Evolutionary conservation across 2,329 filamentous ascomycete species (phyloP), one percentile per base, ranked within the genome.

Genomic region (Aspergillus puulaauensis): DNA sequence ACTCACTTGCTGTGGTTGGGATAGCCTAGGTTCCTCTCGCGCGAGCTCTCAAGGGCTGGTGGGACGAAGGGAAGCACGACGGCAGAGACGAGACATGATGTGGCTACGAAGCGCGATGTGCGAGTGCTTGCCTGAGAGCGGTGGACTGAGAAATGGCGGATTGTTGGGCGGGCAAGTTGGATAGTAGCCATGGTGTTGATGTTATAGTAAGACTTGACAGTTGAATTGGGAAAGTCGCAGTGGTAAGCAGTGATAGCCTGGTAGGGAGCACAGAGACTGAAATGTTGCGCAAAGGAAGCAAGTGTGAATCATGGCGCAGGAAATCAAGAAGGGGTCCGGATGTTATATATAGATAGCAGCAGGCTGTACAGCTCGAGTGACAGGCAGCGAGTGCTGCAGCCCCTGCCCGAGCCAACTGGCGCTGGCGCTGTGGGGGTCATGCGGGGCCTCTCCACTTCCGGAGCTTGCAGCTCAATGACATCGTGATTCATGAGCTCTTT

Each of bases 51-150:
- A 11, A 80, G 67, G 4, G 78, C 78, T 6, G 78, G 77, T 27
- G 78, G 78, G 3, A 79, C 72, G 60, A 79, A 80, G 5, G 78
- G 77, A 5, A 79, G 65, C 17, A 78, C 70, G 19, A 79, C 76
- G 2, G 73, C 75, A 1, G 76, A 75, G 41, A 74, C 66, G 14
- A 80, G 69, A 59, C 76, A 77, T 14, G 75, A 75, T 52, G 69
- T 70, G 46, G 76, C 71, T 31, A 79, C 62, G 44, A 76, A 73
- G 37, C 75, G 75, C 43, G 75, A 70, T 47, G 70, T 68, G 43
- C 73, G 75, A 50, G 70, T 75, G 45, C 75, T 72, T 17, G 74
- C 73, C 23, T 64, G 72, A 37, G 75, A 70, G 58, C 74, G 73
- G 54, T 73, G 76, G 19, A 75, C 74, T 15, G 77, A 79, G 66